Percentiles rank a stretch among this genome's conserved stretches.
phyloP scores from a whole-genome alignment of 2,329 filamentous ascomycete genomes.

The Periglandula ipomoeae region DNA sequence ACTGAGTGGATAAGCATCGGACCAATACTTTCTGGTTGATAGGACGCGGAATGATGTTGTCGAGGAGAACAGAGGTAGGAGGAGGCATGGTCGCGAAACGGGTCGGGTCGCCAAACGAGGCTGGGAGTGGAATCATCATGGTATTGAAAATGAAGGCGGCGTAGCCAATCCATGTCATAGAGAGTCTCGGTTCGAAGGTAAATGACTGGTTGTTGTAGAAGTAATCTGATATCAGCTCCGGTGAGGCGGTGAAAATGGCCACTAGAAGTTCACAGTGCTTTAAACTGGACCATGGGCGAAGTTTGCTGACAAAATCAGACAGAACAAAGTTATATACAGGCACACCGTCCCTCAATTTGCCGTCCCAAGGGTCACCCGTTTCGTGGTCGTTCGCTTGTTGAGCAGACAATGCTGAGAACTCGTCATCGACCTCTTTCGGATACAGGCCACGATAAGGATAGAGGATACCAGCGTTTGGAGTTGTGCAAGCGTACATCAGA shows the following conservation, averaged over 20 bases:
- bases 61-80: slow-evolving; percentile 67
- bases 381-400: slow-evolving; percentile 22
- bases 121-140: slow-evolving; percentile 64
- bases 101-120: slow-evolving; percentile 58
- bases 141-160: slow-evolving; percentile 79
- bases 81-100: slow-evolving; percentile 60
- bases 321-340: slow-evolving; percentile 73
- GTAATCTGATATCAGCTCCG: slow-evolving; percentile 82
- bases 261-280: slow-evolving; percentile 76
- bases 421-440: slow-evolving; percentile 56
- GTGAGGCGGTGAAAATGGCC: slow-evolving; percentile 68
- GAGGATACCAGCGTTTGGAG: slow-evolving; percentile 61
- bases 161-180: slow-evolving; percentile 91
- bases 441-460: slow-evolving; percentile 78
- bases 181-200: slow-evolving; percentile 82
- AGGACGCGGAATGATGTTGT: slow-evolving; percentile 77
- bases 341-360: slow-evolving; percentile 55
- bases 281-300: slow-evolving; percentile 75
- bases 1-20: slow-evolving; percentile 69
- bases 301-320: slow-evolving; percentile 65
- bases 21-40: slow-evolving; percentile 71
- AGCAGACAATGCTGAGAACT: slow-evolving; percentile 15
- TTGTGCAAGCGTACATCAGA: slow-evolving; percentile 66
- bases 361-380: slow-evolving; percentile 61
- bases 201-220: slow-evolving; percentile 75